Percentiles rank a stretch among this genome's conserved stretches.
phyloP scores from a whole-genome alignment of 192 early-diverging fungal species.

The Backusella liffmaniae region DNA sequence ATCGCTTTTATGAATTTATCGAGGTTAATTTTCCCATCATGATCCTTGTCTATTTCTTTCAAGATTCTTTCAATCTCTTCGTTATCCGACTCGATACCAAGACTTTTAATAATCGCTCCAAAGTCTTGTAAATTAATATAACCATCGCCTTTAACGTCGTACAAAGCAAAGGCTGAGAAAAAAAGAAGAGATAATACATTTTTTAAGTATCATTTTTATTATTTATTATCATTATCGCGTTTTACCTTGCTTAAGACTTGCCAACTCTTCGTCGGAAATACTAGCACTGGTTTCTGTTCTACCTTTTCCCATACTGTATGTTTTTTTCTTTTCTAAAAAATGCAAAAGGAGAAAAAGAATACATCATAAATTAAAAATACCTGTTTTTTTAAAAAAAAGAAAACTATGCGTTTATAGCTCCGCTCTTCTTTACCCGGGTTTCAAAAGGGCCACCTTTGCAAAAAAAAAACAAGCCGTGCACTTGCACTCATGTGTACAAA shows the following conservation, averaged over 20 bases:
- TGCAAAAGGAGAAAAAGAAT: background rate
- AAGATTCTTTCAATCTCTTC: slow-evolving; percentile 3
- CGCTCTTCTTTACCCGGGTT: background rate
- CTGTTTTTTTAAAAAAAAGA: background rate
- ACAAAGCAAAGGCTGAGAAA: slow-evolving; percentile 15
- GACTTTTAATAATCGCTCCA: slow-evolving; percentile 5
- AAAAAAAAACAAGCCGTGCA: background rate
- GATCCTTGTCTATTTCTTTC: slow-evolving; percentile 6
- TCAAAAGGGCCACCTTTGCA: background rate
- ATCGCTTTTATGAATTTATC: slow-evolving; percentile 21
- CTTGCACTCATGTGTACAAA: background rate
- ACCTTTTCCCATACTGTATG: background rate
- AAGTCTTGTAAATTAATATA: slow-evolving; percentile 18
- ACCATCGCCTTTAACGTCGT: slow-evolving; percentile 5
- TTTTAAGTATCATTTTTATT: background rate
- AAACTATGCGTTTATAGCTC: background rate
- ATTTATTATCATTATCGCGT: background rate
- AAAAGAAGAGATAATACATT: background rate
- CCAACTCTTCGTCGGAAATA: background rate
- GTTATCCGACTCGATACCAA: slow-evolving; percentile 11
- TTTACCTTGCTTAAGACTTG: background rate
- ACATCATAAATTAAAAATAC: background rate
- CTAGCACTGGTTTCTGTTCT: background rate
- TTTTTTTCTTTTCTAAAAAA: background rate
- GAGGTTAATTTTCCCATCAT: slow-evolving; percentile 18